These are phyloP conservation scores for Pseudogymnoascus sp. DNA, from an alignment of 2,329 filamentous ascomycete genomes.

Conservation along the genomic window DNA sequence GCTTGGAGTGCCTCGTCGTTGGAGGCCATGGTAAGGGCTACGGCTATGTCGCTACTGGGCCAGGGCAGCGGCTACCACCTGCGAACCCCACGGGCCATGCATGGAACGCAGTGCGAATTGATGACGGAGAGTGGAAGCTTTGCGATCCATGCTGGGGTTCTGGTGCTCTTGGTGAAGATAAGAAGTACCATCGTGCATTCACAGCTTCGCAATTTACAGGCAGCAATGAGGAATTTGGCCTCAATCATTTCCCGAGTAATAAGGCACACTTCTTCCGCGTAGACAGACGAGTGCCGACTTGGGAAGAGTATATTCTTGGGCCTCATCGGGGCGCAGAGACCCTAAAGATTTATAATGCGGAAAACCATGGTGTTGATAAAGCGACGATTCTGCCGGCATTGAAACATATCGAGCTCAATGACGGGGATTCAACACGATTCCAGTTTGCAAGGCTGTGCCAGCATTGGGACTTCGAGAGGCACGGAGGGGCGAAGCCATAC, in stretches of 20 bases:
- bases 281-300: conserved; percentile 59
- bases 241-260: conserved; percentile 69
- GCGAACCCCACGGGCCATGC: conserved; percentile 62
- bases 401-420: conserved; percentile 51
- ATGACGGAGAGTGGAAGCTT: conserved; percentile 82
- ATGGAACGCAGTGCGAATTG: conserved; percentile 88
- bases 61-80: conserved; percentile 58
- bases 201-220: conserved; percentile 50
- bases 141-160: conserved; percentile 92
- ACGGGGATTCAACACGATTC: conserved; percentile 55
- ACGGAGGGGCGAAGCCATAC: conserved; percentile 57
- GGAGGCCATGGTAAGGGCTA: conserved; percentile 80
- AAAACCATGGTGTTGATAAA: conserved; percentile 44
- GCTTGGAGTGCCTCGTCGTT: conserved; percentile 68
- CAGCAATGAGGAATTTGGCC: conserved; percentile 71
- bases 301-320: conserved; percentile 75
- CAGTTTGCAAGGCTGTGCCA: conserved; percentile 71
- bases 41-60: conserved; percentile 55
- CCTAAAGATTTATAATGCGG: conserved; percentile 38
- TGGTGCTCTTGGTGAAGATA: conserved; percentile 50
- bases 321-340: conserved; percentile 41
- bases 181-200: conserved; percentile 61
- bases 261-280: conserved; percentile 61
- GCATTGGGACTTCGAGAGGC: conserved; percentile 69
- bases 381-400: conserved; percentile 53